Conservation (phyloP, 768 basidiomycete genomes). For the Vararia minispora region DNA sequence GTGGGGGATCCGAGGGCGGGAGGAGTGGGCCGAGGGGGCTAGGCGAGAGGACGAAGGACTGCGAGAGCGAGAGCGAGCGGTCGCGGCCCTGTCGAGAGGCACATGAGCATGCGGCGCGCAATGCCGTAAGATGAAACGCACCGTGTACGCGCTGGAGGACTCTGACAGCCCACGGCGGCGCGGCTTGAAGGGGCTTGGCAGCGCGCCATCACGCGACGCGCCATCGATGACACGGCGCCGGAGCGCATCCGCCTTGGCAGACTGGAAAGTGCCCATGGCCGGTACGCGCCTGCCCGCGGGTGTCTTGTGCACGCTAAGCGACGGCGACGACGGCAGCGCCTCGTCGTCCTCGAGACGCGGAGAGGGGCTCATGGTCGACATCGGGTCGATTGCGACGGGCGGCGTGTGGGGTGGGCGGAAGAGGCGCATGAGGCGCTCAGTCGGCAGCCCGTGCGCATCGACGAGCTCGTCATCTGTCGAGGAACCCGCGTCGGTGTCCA, state of each 20-base stretch:
- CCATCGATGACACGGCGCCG: constrained; percentile 15
- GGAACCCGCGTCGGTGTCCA: constrained; percentile 43
- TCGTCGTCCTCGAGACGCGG: constrained; percentile 24
- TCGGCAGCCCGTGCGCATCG: constrained; percentile 62
- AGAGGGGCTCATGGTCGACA: constrained; percentile 59
- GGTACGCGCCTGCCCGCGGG: constrained; percentile 10
- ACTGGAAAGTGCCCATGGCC: constrained; percentile 12
- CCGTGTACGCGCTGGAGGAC: constrained; percentile 8
- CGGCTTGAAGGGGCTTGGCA: constrained; percentile 14
- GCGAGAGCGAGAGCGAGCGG: constrained; percentile 20
- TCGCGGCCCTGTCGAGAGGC: constrained; percentile 21
- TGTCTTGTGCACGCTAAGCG: constrained; percentile 10
- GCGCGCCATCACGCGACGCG: neutral
- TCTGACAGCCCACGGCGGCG: constrained; percentile 9
- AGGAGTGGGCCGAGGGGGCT: constrained; percentile 22
- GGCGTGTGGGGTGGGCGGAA: constrained; percentile 55
- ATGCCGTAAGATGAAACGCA: constrained; percentile 3
- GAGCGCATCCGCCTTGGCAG: constrained; percentile 3
- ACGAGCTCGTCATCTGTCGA: constrained; percentile 81
- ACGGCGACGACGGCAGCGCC: constrained; percentile 7
- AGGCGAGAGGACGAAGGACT: constrained; percentile 23
- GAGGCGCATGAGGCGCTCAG: constrained; percentile 62
- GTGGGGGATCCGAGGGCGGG: constrained; percentile 22
- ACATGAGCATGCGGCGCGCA: constrained; percentile 3
- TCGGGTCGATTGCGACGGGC: constrained; percentile 50